Evolutionary conservation across 805 yeast genomes (phyloP).

Genomic region (Candida arabinofermentans): DNA sequence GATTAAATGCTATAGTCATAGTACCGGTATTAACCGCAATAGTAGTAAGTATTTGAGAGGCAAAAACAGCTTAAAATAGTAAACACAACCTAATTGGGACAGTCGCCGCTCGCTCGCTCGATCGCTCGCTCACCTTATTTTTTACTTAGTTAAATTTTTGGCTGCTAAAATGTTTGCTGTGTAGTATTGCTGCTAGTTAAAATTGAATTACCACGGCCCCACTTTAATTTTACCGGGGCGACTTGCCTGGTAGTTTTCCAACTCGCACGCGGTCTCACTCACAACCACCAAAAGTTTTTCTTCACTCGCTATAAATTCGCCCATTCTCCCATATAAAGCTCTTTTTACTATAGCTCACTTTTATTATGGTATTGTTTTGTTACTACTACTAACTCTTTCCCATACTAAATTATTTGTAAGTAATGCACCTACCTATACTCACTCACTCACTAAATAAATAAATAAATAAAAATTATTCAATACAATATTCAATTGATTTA

Average conservation of each 20-base stretch:
- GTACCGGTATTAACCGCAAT: too few relatives aligned
- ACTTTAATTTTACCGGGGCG: background rate
- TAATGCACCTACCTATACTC: background rate
- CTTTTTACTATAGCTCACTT: background rate
- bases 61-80: too few relatives aligned
- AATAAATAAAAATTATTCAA: background rate
- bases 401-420: conserved; percentile 1
- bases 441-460: background rate
- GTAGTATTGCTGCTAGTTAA: too few relatives aligned
- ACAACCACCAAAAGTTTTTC: conserved; percentile 2
- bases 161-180: too few relatives aligned
- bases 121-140: too few relatives aligned
- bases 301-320: background rate
- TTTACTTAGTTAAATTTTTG: too few relatives aligned
- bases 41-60: too few relatives aligned
- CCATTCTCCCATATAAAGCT: conserved; percentile 3
- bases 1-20: too few relatives aligned
- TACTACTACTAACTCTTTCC: background rate
- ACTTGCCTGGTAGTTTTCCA: background rate
- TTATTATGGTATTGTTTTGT: background rate
- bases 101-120: too few relatives aligned
- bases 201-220: background rate
- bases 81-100: too few relatives aligned
- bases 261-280: background rate
- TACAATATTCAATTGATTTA: too few relatives aligned